phyloP scores from a whole-genome alignment of 1,284 basidiomycete species.

The Apiotrichum mycotoxinovorans region DNA sequence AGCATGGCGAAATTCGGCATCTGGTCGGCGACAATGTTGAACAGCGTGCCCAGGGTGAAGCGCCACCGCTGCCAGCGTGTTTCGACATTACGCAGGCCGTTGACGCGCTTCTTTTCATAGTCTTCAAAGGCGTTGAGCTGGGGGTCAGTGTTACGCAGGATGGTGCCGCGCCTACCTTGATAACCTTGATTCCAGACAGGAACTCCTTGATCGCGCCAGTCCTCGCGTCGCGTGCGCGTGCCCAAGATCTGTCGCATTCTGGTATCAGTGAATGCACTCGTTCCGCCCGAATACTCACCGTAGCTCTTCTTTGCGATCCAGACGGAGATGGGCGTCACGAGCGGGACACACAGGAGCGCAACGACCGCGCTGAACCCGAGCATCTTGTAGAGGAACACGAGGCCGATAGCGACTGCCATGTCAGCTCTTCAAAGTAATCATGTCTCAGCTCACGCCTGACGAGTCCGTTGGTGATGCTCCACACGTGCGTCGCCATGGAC shows the following conservation, averaged over 20 bases:
- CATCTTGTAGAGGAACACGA: constrained; percentile 41
- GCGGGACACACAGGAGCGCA: constrained; percentile 39
- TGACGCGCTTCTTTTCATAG: constrained; percentile 33
- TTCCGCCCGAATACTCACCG: constrained; percentile 22
- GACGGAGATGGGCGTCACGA: constrained; percentile 30
- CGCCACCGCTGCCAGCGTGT: constrained; percentile 48
- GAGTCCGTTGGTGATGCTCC: constrained; percentile 37
- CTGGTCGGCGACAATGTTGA: constrained; percentile 46
- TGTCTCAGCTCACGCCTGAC: constrained; percentile 31
- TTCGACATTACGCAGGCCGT: constrained; percentile 34
- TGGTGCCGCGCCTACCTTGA: constrained; percentile 33
- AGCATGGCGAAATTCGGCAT: constrained; percentile 35
- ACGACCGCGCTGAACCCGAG: constrained; percentile 43
- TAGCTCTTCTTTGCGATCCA: constrained; percentile 39
- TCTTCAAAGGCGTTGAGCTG: constrained; percentile 49
- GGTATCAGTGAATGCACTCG: too few species aligned
- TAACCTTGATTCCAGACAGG: constrained; percentile 44
- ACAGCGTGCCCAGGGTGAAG: constrained; percentile 47
- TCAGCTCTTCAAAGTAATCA: background rate
- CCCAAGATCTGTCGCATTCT: constrained; percentile 44
- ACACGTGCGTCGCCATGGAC: constrained; percentile 35
- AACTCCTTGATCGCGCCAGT: constrained; percentile 47
- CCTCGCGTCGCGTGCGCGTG: constrained; percentile 37
- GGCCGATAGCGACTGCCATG: constrained; percentile 36
- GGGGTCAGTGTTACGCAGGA: background rate